A percentile compares a stretch with the other conserved stretches of the same genome.
These are phyloP conservation scores for Waltergamsia citrina DNA, from an alignment of 2,329 filamentous ascomycete genomes.

Conservation along the genomic window DNA sequence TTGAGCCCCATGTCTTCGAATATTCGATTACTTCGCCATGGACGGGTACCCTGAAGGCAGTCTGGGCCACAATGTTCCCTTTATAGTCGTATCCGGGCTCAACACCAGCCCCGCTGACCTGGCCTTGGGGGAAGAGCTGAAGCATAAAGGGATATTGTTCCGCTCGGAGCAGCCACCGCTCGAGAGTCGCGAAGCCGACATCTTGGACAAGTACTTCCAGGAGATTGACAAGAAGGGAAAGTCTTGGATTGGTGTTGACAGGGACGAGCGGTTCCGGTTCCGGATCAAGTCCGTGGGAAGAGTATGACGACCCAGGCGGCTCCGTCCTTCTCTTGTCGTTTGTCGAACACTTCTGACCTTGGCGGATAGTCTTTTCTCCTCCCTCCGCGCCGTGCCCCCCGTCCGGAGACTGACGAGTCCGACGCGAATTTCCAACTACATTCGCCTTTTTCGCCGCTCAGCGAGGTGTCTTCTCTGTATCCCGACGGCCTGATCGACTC, in stretches of 20 bases:
- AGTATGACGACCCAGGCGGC: slow-evolving; percentile 44
- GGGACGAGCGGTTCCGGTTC: slow-evolving; percentile 47
- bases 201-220: slow-evolving; percentile 57
- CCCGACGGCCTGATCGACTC: slow-evolving; percentile 82
- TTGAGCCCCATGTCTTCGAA: not conserved
- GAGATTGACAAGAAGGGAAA: slow-evolving; percentile 53
- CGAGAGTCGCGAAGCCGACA: slow-evolving; percentile 53
- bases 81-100: slow-evolving; percentile 76
- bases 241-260: slow-evolving; percentile 57
- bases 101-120: slow-evolving; percentile 27
- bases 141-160: slow-evolving; percentile 51
- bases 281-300: slow-evolving; percentile 67
- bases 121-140: slow-evolving; percentile 38
- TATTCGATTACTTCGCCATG: slow-evolving; percentile 37
- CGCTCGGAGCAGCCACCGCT: slow-evolving; percentile 63
- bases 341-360: slow-evolving; percentile 3
- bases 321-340: not conserved
- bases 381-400: slow-evolving; percentile 46
- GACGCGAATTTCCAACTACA: slow-evolving; percentile 55
- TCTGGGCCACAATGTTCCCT: slow-evolving; percentile 77
- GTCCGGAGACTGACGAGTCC: slow-evolving; percentile 42
- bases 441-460: slow-evolving; percentile 85
- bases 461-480: slow-evolving; percentile 72
- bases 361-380: slow-evolving; percentile 39
- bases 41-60: slow-evolving; percentile 73